Base-by-base conservation (phyloP, 2,329 filamentous ascomycete species). In the Trichoderma arundinaceum region DNA sequence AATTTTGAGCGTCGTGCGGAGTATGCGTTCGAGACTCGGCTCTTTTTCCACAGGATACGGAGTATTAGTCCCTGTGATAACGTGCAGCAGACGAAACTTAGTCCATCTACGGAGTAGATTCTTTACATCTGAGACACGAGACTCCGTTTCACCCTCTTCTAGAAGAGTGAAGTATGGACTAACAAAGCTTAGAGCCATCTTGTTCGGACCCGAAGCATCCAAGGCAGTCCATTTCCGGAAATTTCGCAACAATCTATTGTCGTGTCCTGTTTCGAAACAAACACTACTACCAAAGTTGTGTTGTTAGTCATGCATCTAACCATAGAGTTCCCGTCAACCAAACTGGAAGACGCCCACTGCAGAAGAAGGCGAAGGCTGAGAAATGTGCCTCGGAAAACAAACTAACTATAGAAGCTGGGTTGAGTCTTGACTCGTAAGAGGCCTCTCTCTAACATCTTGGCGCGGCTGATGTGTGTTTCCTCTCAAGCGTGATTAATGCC, bases 31-130 rank as follows among this genome's bases (percentile, higher is more conserved):
- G 49, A 54, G 49, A 46, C 59, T 52, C 12, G 48, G 39, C 7
- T 35, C 22, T 52, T 6, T 35, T 43, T 19, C 17, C 17, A 43
- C 38, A 39, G n/a, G 10, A 46, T 22, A 54, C 48, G n/a, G 32
- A 17, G 32, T 17, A 12, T 15, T 51, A 51, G 48, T 54, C 68
- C 35, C 58, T 66, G 52, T 67, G 64, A 69, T 68, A 65, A 66
- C 68, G 60, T 64, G 64, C 68, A 66, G 58, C 48, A 28, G 35
- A 32, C 62, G 53, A 65, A 35, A 51, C 62, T 43, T 48, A 60
- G 46, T 7, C 43, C 46, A 39, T 22, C 22, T 38, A 7, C 19
- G 58, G 58, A 61, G 38, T 33, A 52, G 32, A n/a, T 33, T 53
- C 61, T 49, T 15, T 48, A 9, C 15, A 54, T 44, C 22, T 49